Evolutionary conservation across 2,329 filamentous ascomycete genomes (phyloP), one percentile per base, ranked within the genome.

Genomic region (Penicillium sp.): DNA sequence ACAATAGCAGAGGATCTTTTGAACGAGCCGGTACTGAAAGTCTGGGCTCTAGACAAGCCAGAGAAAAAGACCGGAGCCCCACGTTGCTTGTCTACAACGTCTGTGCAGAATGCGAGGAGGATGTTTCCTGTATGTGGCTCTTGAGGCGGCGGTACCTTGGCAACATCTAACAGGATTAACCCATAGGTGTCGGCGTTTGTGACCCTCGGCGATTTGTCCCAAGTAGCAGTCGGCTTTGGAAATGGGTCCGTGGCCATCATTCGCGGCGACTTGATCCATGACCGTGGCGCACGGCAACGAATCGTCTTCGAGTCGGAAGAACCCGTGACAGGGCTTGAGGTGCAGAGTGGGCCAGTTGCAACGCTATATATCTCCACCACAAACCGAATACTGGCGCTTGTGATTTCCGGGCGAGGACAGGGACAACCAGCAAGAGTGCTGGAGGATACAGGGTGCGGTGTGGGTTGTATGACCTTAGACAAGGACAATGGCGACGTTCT

Each of bases 281-380:
- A 99, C 75, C 88, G 95, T 61, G 95, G 96, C 23, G 93, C 94
- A 11, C 93, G 92, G 74, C 95, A 99, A 76, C 88, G 95, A 57
- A 95, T 94, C 38, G 92, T 99, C 9, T 95, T 96, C 78, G 95
- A 99, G 74, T 97, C 93, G 0, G 93, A 98, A 70, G 95, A 99
- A 75, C 96, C 95, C 0, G 89, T 99, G 9, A 99, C 95, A 0
- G 94, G 93, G 1, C 88, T 99, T 15, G 91, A 95, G 72, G 90
- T 97, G 64, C 81, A 87, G 50, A 83, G 84, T 70, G 85, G 85
- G 5, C 80, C 80, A 51, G 83, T 83, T 47, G 95, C 91, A 2
- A 94, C 91, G 0, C 83, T 99, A 0, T 98, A 97, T 75, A 91
- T 99, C 60, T 91, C 93, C 3, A 99, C 95, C 0, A 97, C 93